phyloP scores from a whole-genome alignment of 176 grass and related monocot species.

The Rhipidocladum racemiflorum region DNA sequence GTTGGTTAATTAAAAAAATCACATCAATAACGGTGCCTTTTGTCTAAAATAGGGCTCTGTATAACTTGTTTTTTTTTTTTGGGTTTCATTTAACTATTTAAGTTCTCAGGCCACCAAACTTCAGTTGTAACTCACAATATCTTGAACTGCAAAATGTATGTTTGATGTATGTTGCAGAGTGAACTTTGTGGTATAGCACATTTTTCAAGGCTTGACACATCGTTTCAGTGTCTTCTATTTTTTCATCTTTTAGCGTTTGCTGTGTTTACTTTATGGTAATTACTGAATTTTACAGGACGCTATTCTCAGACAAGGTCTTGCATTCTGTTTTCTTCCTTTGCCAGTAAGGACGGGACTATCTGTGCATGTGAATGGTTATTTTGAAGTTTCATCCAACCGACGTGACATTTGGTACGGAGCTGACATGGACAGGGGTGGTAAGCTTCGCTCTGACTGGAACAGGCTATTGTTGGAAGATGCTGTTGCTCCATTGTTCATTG shows the following conservation, averaged over 20 bases:
- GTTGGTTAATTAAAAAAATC: not conserved
- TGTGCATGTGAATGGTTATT: constrained; percentile 98
- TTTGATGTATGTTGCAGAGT: constrained; percentile 1
- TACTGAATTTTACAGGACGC: constrained; percentile 66
- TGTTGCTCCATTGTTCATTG: constrained; percentile 74
- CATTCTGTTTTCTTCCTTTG: constrained; percentile 97
- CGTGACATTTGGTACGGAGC: constrained; percentile 94
- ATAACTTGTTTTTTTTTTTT: not conserved
- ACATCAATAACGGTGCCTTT: not conserved
- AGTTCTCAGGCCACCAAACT: not conserved
- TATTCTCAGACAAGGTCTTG: constrained; percentile 69
- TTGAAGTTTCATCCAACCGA: constrained; percentile 94
- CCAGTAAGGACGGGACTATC: constrained; percentile 83
- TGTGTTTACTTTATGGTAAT: constrained; percentile 32
- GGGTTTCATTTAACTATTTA: not conserved
- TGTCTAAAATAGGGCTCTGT: constrained; percentile 1
- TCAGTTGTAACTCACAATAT: constrained; percentile 6
- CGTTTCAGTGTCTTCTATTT: not conserved
- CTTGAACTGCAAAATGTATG: constrained; percentile 9
- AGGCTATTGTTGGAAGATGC: constrained; percentile 79
- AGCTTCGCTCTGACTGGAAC: constrained; percentile 98
- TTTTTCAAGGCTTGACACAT: not conserved
- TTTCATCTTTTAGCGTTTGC: not conserved
- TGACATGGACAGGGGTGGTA: constrained; percentile 98
- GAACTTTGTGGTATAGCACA: not conserved